These are phyloP conservation scores for Athelia sp. DNA, from an alignment of 1,284 basidiomycete genomes.

Conservation along the genomic window DNA sequence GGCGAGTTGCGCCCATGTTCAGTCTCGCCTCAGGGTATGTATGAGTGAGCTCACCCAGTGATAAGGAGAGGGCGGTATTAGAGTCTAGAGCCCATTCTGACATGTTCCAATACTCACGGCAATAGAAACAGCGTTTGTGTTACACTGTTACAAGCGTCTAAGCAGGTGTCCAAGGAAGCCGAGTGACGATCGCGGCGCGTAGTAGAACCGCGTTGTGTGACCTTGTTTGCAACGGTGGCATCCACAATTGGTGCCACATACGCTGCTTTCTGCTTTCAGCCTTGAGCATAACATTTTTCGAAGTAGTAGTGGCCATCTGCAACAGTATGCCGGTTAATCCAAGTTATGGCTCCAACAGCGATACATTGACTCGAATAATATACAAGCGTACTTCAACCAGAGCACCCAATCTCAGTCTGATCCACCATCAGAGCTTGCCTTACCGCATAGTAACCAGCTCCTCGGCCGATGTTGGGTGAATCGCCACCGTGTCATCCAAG, in stretches of 20 bases:
- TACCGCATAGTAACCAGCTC: slow-evolving; percentile 17
- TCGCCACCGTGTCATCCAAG: slow-evolving; percentile 87
- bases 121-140: neutral
- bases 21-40: slow-evolving; percentile 3
- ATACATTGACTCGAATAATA: too few species aligned
- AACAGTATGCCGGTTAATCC: too few species aligned
- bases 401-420: too few species aligned
- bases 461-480: slow-evolving; percentile 81
- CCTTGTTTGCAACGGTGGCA: slow-evolving; percentile 13
- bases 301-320: too few species aligned
- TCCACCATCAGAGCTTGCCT: neutral
- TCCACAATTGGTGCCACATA: too few species aligned
- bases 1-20: too few species aligned
- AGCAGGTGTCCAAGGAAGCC: neutral
- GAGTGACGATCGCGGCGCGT: neutral
- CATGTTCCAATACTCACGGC: slow-evolving; percentile 27
- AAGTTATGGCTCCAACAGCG: too few species aligned
- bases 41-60: slow-evolving; percentile 50
- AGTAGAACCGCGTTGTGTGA: slow-evolving; percentile 21
- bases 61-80: slow-evolving; percentile 72
- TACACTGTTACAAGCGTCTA: too few species aligned
- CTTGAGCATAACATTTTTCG: too few species aligned
- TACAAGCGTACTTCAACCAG: too few species aligned
- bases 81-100: slow-evolving; percentile 69
- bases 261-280: too few species aligned